Evolutionary conservation across 352 stramenopile species (phyloP).

Genomic region (Globisporangium nodosum): DNA sequence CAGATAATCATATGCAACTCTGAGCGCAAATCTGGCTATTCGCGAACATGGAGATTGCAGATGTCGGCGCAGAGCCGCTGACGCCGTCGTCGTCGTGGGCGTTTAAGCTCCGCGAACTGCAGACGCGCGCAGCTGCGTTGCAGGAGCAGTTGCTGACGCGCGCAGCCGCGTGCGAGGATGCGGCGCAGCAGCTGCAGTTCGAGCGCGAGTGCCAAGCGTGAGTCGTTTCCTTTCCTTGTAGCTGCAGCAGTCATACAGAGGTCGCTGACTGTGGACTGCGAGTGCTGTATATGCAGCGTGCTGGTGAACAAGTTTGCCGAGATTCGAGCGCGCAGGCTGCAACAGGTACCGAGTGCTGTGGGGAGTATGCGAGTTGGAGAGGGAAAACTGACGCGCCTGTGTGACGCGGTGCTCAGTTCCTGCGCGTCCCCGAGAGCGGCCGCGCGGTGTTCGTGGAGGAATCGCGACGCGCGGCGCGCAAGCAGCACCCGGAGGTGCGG

Average conservation of each 20-base stretch:
- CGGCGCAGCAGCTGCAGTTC: constrained; percentile 29
- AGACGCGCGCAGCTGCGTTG: constrained; percentile 23
- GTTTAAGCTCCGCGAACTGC: constrained; percentile 16
- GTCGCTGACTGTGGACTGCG: background rate
- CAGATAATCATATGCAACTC: no score
- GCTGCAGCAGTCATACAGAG: no score
- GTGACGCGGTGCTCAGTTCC: constrained; percentile 17
- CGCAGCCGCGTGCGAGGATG: constrained; percentile 21
- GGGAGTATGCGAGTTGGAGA: no score
- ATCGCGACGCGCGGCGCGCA: constrained; percentile 15
- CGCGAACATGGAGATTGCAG: no score
- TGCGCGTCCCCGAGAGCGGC: constrained; percentile 22
- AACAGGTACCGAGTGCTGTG: constrained; percentile 20
- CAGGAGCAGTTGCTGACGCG: constrained; percentile 34
- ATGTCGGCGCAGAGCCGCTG: no score
- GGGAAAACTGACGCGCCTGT: no score
- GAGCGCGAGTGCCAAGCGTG: constrained; percentile 36
- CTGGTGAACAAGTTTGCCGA: constrained; percentile 38
- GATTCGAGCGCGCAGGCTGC: constrained; percentile 41
- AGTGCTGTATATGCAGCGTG: constrained; percentile 17
- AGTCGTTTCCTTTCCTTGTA: constrained; percentile 2
- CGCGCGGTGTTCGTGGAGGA: constrained; percentile 34
- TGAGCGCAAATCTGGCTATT: no score
- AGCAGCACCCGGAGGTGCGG: constrained; percentile 21
- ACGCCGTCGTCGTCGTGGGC: no score